Evolutionary conservation across 2,329 filamentous ascomycete species (phyloP), one percentile per base, ranked within the genome.

Genomic region (Diaporthe vexans): DNA sequence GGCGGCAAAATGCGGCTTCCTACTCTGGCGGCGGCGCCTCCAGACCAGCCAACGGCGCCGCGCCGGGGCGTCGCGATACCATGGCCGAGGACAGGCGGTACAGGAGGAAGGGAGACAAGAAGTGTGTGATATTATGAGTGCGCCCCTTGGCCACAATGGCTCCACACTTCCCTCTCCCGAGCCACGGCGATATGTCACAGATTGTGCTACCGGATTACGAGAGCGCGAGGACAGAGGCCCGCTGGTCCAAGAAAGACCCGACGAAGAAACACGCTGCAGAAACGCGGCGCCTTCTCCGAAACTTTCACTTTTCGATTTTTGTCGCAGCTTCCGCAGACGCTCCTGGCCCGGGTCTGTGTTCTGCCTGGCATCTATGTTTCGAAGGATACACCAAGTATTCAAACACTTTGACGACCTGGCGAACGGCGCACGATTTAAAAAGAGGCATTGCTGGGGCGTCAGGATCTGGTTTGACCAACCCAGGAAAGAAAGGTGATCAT

Each of bases 1-100:
- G 97, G 79, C 91, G 94, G 79, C 95, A 98, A 84, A 90, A 94
- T 80, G 92, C 94, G 79, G 86, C 87, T 74, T 83, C 86, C 15
- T 80, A 85, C 65, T 83, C 86, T 17, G 80, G 80, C 40, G 63
- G 69, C 43, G 84, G 85, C 43, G 84, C 84, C 40, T 77, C 81
- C 76, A 78, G 58, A 72, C 77, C 65, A 52, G 76, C 72, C 81
- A 84, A 78, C 79, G 81, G 72, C 79, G 81, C 75, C 73, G 78
- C 68, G 75, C 79, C 40, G 43, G 76, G 51, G 76, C 77, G 73
- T 78, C 40, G 74, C 67, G 65, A 76, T 74, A 43, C 78, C 74
- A 74, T 35, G 77, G 76, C 79, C 76, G 78, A 80, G 78, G 78
- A 81, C 40, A 46, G 69, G 40, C 73, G 78, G 63, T 78, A 79